Percentiles rank a stretch among this genome's conserved stretches.
phyloP scores from a whole-genome alignment of 139 green algal species.

The Ulvella scutata region DNA sequence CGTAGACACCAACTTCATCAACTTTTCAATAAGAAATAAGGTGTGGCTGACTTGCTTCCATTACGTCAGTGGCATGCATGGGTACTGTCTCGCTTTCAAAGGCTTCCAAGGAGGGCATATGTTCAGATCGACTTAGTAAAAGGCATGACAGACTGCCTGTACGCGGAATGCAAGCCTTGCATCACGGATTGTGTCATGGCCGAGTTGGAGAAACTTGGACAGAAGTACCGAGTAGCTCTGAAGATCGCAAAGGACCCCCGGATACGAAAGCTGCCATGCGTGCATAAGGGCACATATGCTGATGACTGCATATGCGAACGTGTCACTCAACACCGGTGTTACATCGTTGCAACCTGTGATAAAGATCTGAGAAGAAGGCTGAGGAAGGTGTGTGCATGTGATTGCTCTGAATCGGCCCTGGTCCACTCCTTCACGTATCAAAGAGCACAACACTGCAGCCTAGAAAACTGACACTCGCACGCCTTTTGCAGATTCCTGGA shows the following conservation, averaged over 20 bases:
- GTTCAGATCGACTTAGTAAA: conserved; percentile 77
- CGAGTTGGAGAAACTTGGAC: conserved; percentile 97
- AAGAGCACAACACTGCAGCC: background rate
- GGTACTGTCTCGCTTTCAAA: too few relatives aligned
- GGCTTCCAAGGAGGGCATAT: too few relatives aligned
- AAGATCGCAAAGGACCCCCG: conserved; percentile 89
- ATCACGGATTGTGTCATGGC: conserved; percentile 97
- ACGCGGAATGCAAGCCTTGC: conserved; percentile 92
- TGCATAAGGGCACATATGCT: conserved; percentile 93
- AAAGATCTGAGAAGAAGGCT: conserved; percentile 83
- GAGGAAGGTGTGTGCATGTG: conserved; percentile 54
- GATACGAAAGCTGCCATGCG: conserved; percentile 84
- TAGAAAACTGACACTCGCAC: background rate
- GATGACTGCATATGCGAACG: conserved; percentile 95
- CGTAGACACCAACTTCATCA: conserved; percentile 99
- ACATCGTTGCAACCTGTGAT: conserved; percentile 98
- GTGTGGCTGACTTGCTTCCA: too few relatives aligned
- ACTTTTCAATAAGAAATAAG: conserved; percentile 99
- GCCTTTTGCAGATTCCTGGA: conserved; percentile 66
- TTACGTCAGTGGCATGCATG: too few relatives aligned
- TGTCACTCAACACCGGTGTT: conserved; percentile 90
- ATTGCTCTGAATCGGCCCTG: background rate
- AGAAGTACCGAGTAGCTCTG: conserved; percentile 95
- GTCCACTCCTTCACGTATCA: background rate
- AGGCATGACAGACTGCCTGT: conserved; percentile 98